Evolutionary conservation across 2,329 filamentous ascomycete genomes (phyloP), one percentile per base, ranked within the genome.

Genomic region (Sporothrix globosa): DNA sequence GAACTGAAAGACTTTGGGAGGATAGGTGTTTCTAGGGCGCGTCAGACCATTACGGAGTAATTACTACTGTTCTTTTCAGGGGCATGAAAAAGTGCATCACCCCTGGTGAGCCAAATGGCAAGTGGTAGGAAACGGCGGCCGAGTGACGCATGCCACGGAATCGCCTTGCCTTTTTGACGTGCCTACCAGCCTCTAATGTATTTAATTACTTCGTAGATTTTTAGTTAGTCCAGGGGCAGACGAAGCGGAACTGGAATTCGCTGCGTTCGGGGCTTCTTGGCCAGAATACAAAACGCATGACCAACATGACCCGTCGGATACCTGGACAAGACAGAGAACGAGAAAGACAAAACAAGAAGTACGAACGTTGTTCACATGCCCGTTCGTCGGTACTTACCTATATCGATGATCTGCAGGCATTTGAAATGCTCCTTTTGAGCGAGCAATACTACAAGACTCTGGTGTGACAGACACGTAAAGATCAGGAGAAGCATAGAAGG

Each of bases 71-170:
- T 66, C 24, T 48, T 21, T 67, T 48, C 50, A 68, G 52, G 63
- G 63, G 48, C 17, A 19, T 41, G 13, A 27, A 17, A 34, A 14
- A 46, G 11, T 30, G 44, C 24, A 53, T 39, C 17, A 50, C 61
- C 21, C 58, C 44, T n/a, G 5, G 39, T 46, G 13, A 46, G 39
- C 58, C 58, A 63, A 44, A 39, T 60, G 58, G 58, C 39, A 46
- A 9, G 39, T 46, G 58, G 58, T 46, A 44, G 27, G 58, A 61
- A 17, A 44, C 39, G n/a, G 39, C 11, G 58, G 24, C 58, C 39
- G 39, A 46, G 58, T 27, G 58, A 63, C 46, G 46, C 58, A 63
- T 63, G 39, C 19, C 58, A 46, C 58, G 58, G 58, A 44, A 21
- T 46, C 21, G 58, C 39, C n/a, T 44, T 61, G 56, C 34, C 56